These are phyloP conservation scores for Rhazya stricta DNA, from an alignment of 257 asterid genomes.

Conservation along the genomic window DNA sequence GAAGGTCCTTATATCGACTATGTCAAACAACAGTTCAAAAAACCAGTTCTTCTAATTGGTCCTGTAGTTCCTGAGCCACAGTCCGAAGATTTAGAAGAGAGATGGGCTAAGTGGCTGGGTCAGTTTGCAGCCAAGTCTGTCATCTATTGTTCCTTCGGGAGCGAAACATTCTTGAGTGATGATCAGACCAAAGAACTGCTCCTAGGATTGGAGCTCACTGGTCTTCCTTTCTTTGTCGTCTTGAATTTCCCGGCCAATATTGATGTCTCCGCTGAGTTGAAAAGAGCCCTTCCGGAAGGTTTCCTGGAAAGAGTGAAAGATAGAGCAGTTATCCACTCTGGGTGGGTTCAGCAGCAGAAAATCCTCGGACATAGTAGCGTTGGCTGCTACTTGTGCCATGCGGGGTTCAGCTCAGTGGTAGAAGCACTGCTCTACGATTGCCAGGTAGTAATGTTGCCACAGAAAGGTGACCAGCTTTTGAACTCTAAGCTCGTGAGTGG, in stretches of 20 bases:
- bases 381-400: slow-evolving; percentile 45
- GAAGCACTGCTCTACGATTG: slow-evolving; percentile 52
- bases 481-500: slow-evolving; percentile 37
- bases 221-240: slow-evolving; percentile 41
- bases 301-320: slow-evolving; percentile 32
- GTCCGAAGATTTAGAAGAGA: slow-evolving; percentile 30
- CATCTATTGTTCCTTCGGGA: slow-evolving; percentile 50
- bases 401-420: slow-evolving; percentile 50
- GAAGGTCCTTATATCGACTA: slow-evolving; percentile 42
- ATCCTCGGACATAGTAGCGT: slow-evolving; percentile 40
- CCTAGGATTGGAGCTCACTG: slow-evolving; percentile 43
- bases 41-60: slow-evolving; percentile 42
- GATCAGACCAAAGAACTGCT: slow-evolving; percentile 37
- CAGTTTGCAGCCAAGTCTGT: slow-evolving; percentile 30
- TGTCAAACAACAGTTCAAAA: slow-evolving; percentile 38
- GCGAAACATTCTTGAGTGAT: slow-evolving; percentile 48
- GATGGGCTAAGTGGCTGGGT: slow-evolving; percentile 34
- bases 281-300: slow-evolving; percentile 40
- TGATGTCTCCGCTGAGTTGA: slow-evolving; percentile 23
- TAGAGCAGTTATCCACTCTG: slow-evolving; percentile 34
- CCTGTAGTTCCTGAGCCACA: slow-evolving; percentile 40
- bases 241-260: slow-evolving; percentile 36
- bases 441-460: slow-evolving; percentile 43
- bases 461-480: slow-evolving; percentile 22
- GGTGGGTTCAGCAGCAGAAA: slow-evolving; percentile 64